Evolutionary conservation across 345 rosid genomes (phyloP).

Genomic region (Pugionium cornutum): DNA sequence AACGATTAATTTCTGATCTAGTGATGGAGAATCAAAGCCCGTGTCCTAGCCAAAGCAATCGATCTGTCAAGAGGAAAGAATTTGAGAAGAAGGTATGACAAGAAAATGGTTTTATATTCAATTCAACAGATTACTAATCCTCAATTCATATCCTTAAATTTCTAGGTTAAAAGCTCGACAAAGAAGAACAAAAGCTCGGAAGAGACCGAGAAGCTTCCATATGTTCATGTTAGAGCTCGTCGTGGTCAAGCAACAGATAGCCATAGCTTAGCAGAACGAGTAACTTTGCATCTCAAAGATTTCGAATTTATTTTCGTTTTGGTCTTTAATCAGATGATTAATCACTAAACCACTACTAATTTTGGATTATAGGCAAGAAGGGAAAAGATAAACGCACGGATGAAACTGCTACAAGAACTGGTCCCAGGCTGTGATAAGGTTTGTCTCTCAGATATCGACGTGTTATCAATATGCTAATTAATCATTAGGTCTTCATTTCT

Average conservation of each 20-base stretch:
- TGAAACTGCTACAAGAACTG: slow-evolving; percentile 83
- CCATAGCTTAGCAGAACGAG: slow-evolving; percentile 83
- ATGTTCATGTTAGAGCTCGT: slow-evolving; percentile 77
- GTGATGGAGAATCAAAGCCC: slow-evolving; percentile 34
- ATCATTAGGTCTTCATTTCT: slow-evolving; percentile 46
- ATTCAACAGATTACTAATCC: slow-evolving; percentile 1
- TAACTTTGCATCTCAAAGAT: slow-evolving; percentile 32
- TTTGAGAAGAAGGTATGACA: slow-evolving; percentile 53
- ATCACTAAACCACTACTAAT: slow-evolving; percentile 16
- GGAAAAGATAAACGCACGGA: slow-evolving; percentile 73
- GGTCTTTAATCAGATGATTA: slow-evolving; percentile 9
- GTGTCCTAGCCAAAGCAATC: slow-evolving; percentile 20
- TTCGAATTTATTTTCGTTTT: not conserved
- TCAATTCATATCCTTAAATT: too few relatives aligned
- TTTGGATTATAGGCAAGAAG: slow-evolving; percentile 58
- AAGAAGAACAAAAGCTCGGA: slow-evolving; percentile 62
- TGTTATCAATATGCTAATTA: slow-evolving; percentile 20
- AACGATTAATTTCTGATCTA: slow-evolving; percentile 43
- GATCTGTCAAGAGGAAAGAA: slow-evolving; percentile 54
- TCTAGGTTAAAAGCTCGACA: slow-evolving; percentile 54
- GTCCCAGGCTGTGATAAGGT: slow-evolving; percentile 94
- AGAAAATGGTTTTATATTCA: not conserved
- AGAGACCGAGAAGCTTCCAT: slow-evolving; percentile 62
- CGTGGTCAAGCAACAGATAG: slow-evolving; percentile 83
- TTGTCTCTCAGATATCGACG: slow-evolving; percentile 25